These are phyloP conservation scores for Auricularia heimuer DNA, from an alignment of 768 basidiomycete genomes.

Conservation along the genomic window DNA sequence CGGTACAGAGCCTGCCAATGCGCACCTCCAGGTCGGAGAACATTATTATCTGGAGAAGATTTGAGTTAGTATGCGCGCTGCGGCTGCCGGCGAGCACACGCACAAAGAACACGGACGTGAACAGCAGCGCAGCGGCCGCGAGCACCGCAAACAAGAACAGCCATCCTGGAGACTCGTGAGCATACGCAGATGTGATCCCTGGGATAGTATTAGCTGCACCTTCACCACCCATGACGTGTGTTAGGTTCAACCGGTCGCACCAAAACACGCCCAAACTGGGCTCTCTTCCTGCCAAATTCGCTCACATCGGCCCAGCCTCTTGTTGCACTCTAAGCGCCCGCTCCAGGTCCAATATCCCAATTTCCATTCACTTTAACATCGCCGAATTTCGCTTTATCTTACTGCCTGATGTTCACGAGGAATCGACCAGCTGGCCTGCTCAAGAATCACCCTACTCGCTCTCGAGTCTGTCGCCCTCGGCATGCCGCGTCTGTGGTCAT, in stretches of 20 bases:
- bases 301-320: too few species aligned
- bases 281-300: too few species aligned
- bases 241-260: neutral
- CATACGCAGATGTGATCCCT: neutral
- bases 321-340: too few species aligned
- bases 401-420: too few species aligned
- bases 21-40: neutral
- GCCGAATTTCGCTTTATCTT: too few species aligned
- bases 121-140: conserved; percentile 86
- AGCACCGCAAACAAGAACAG: conserved; percentile 94
- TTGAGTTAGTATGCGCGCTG: neutral
- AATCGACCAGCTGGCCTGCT: too few species aligned
- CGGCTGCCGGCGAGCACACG: conserved; percentile 25
- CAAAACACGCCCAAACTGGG: too few species aligned
- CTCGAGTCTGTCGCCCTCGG: too few species aligned
- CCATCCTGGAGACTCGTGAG: conserved; percentile 53
- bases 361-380: too few species aligned
- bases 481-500: too few species aligned
- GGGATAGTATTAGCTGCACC: neutral
- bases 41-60: neutral
- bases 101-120: conserved; percentile 99
- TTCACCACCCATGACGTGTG: neutral
- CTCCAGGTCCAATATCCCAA: too few species aligned
- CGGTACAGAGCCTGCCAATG: neutral
- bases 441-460: too few species aligned